Evolutionary conservation across 2,329 filamentous ascomycete genomes (phyloP).

Genomic region (Paracoccidioides lutzii): DNA sequence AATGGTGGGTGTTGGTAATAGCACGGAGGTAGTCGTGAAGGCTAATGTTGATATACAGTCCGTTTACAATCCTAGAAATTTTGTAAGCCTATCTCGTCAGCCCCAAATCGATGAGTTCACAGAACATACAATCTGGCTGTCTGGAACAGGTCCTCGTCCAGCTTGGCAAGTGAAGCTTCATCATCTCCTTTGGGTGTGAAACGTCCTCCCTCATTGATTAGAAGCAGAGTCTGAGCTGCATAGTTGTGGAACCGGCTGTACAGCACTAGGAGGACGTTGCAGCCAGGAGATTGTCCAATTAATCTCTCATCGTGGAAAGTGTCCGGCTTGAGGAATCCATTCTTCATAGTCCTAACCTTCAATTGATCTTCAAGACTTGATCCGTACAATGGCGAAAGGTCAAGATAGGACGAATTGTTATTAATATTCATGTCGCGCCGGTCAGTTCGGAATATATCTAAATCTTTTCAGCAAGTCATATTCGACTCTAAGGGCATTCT

Average conservation of each 20-base stretch:
- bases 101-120: neutral
- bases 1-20: slow-evolving; percentile 23
- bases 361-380: slow-evolving; percentile 21
- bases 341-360: slow-evolving; percentile 22
- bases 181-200: slow-evolving; percentile 16
- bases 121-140: slow-evolving; percentile 19
- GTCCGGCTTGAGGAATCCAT: slow-evolving; percentile 27
- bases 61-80: slow-evolving; percentile 14
- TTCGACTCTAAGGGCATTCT: neutral
- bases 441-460: slow-evolving; percentile 32
- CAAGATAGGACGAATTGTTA: slow-evolving; percentile 35
- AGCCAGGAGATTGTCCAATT: slow-evolving; percentile 20
- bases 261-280: slow-evolving; percentile 20
- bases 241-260: slow-evolving; percentile 29
- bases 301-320: slow-evolving; percentile 22
- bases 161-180: slow-evolving; percentile 22
- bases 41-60: slow-evolving; percentile 21
- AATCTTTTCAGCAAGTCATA: neutral
- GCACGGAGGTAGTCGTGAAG: slow-evolving; percentile 22
- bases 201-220: slow-evolving; percentile 31
- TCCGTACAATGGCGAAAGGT: slow-evolving; percentile 35
- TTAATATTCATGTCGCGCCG: slow-evolving; percentile 19
- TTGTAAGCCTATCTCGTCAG: neutral
- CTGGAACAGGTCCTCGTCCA: slow-evolving; percentile 22
- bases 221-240: slow-evolving; percentile 20